Conservation (phyloP, 495 filamentous ascomycete species). For the Xylaria longipes region DNA sequence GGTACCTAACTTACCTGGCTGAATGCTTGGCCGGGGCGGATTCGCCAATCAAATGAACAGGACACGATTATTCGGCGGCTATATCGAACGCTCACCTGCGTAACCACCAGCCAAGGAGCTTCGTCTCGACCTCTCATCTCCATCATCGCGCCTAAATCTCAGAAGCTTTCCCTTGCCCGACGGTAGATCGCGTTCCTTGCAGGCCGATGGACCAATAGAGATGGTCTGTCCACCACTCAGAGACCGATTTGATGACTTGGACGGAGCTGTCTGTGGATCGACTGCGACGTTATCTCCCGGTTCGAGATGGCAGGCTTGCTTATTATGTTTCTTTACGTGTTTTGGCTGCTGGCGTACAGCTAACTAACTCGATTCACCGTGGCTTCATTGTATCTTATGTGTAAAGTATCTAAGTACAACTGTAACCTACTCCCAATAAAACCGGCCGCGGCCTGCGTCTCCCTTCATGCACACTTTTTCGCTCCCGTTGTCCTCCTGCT, state of each 20-base stretch:
- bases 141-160: conserved; percentile 35
- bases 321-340: conserved; percentile 7
- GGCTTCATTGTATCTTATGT: not conserved
- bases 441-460: conserved; percentile 21
- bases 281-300: conserved; percentile 15
- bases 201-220: not conserved
- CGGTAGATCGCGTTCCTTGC: conserved; percentile 25
- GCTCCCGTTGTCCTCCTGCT: conserved; percentile 5
- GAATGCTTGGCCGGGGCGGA: not conserved
- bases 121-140: conserved; percentile 32
- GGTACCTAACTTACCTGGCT: conserved; percentile 17
- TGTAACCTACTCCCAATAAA: conserved; percentile 11
- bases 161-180: conserved; percentile 28
- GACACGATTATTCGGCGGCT: conserved; percentile 32
- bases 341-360: conserved; percentile 3
- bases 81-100: conserved; percentile 37
- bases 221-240: conserved; percentile 26
- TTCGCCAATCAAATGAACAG: conserved; percentile 18
- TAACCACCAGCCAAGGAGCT: conserved; percentile 36
- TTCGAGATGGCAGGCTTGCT: not conserved
- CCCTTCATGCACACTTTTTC: conserved; percentile 5
- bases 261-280: conserved; percentile 14
- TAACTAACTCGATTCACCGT: not conserved
- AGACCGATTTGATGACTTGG: conserved; percentile 21
- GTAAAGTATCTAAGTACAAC: conserved; percentile 14